Base-by-base conservation (phyloP, 768 basidiomycete species). In the Lactarius psammicola region DNA sequence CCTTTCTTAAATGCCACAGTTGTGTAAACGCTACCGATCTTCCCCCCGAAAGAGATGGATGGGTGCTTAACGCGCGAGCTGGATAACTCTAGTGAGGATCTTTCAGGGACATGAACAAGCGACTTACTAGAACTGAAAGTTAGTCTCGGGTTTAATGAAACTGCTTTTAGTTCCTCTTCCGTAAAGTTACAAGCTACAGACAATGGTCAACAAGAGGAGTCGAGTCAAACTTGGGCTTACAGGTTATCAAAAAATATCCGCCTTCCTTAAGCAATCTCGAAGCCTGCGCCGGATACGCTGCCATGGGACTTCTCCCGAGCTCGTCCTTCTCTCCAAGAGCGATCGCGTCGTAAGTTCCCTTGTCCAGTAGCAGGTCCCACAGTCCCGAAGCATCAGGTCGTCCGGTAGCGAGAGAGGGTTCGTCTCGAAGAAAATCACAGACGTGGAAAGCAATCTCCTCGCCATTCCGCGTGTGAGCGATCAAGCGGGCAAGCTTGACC, bases 311-410 rank as follows among this genome's bases (percentile, higher is more conserved):
- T 49, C 70, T 73, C 26, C 87, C 89, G 42, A 74, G 70, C 6
- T 76, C 79, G 49, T 87, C 85, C 71, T 84, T 86, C 62, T 81
- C 80, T 58, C 83, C 87, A 44, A 94, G 76, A 0, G 90, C 88
- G 58, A 94, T 92, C 6, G 92, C 91, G 71, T 94, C 92, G 71
- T 86, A 92, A 0, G 92, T 94, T n/a, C 92, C 92, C 74, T 94
- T 94, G 76, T 94, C 92, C 63, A 94, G 72, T 18, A 94, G 72
- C 7, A 93, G 76, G 72, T 92, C 89, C 92, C 92, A 94, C 38
- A 69, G 70, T 53, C 73, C 76, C 11, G 72, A 65, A 3, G 69
- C 65, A 38, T 68, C 66, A 62, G 49, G 44, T 18, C 49, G 59
- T 20, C 69, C 69, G 42, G 62, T n/a, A 31, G 74, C 64, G 8